Evolutionary conservation across 768 basidiomycete species (phyloP), one percentile per base, ranked within the genome.

Genomic region (Leccinum broughii): DNA sequence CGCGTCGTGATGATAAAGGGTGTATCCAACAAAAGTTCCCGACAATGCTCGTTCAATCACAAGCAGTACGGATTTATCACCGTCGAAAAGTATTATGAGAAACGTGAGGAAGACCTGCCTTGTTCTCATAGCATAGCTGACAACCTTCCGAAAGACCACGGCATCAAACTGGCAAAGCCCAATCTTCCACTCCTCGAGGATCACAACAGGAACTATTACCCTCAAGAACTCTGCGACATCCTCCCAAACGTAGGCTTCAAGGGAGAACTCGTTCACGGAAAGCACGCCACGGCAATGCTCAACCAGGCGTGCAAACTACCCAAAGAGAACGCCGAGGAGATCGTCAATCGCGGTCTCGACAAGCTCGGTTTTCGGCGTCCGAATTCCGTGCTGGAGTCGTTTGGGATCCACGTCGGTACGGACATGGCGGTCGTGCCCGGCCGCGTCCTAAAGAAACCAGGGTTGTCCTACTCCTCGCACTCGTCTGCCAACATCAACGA

Each of bases 1-100:
- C 83, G 72, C 67, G 88, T 89, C 68, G 84, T 86, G 0, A 80
- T 92, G 68, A 88, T 93, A 67, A 84, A 84, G 67, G 70, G 75
- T 3, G 62, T 88, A 2, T 77, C 80, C 11, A 72, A 77, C 17
- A 20, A 60, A 32, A 78, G 61, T 6, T 72, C 83, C 2, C 68
- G 60, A 13, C 67, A 77, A 54, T 15, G 86, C 68, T 70, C 69
- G 3, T 69, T 89, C 3, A 76, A 80, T 7, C 74, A 77, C 24
- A 11, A 64, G 8, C 70, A 76, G 35, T 64, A 70, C 26, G 74
- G 72, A 3, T 67, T 64, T 4, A 69, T 83, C 51, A 75, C 80
- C 3, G 77, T 84, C 0, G 77, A 77, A 57, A 35, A 80, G 34
- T 84, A 83, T 61, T 85, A 83, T 62, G 32, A 62, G 17, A 65